Percentiles rank a stretch among this genome's conserved stretches.
Conservation (phyloP, 1,139 yeast genomes). For the Taphrina betulina region DNA sequence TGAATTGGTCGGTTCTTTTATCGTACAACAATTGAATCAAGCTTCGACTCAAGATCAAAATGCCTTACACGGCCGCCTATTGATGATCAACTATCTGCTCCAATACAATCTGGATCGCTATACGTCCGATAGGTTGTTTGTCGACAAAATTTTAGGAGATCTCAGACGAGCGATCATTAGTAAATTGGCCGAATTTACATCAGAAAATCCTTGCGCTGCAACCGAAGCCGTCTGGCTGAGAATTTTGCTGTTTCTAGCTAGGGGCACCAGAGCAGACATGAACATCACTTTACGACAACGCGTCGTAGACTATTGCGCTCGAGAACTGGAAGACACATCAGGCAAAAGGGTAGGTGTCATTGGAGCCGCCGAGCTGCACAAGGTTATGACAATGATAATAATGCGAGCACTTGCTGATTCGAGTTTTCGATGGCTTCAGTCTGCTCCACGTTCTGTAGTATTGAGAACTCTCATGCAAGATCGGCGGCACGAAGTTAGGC, state of each 20-base stretch:
- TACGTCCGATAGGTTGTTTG: constrained; percentile 5
- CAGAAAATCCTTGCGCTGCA: constrained; percentile 18
- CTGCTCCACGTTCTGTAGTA: constrained; percentile 1
- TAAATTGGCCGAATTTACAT: constrained; percentile 13
- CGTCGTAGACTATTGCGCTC: constrained; percentile 17
- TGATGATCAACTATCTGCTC: constrained; percentile 27
- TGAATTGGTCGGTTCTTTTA: constrained; percentile 12
- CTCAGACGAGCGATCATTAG: constrained; percentile 16
- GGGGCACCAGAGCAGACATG: not conserved
- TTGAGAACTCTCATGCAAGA: constrained; percentile 10
- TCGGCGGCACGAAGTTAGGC: constrained; percentile 7
- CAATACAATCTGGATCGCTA: constrained; percentile 19
- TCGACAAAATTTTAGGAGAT: constrained; percentile 17
- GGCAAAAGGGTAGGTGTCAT: not conserved
- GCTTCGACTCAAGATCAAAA: constrained; percentile 26
- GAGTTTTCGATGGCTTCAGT: constrained; percentile 8
- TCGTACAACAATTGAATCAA: constrained; percentile 22
- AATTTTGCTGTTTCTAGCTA: constrained; percentile 11
- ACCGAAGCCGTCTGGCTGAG: constrained; percentile 22
- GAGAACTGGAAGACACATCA: not conserved
- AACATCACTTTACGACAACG: constrained; percentile 12
- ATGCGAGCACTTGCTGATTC: constrained; percentile 21
- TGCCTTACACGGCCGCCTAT: constrained; percentile 33
- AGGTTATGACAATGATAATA: constrained; percentile 18
- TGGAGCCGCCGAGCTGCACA: constrained; percentile 1